phyloP scores from a whole-genome alignment of 257 asterid species.

The Nicotiana attenuata region DNA sequence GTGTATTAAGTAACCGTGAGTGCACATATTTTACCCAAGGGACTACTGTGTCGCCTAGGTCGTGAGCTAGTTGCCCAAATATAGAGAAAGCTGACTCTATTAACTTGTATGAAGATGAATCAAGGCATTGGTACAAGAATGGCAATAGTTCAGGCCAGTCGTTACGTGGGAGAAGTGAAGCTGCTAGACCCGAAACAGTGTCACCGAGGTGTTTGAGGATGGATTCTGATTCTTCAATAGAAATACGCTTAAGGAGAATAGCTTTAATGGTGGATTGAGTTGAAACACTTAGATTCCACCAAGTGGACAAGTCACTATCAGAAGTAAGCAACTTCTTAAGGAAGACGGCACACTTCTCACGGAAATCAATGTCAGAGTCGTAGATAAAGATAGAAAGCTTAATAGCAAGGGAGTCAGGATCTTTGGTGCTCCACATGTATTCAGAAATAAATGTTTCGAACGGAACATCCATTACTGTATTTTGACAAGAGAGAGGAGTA shows the following conservation, averaged over 20 bases:
- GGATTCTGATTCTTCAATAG: conserved; percentile 56
- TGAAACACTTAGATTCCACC: conserved; percentile 51
- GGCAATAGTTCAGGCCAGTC: conserved; percentile 89
- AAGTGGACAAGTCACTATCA: conserved; percentile 51
- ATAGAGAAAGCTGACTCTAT: conserved; percentile 73
- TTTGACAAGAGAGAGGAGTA: no score
- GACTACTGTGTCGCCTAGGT: conserved; percentile 58
- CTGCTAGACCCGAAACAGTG: conserved; percentile 75
- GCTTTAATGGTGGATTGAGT: conserved; percentile 55
- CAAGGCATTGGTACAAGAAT: conserved; percentile 82
- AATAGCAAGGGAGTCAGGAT: no score
- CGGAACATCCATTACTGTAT: no score
- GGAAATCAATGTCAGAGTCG: no score
- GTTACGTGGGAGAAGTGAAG: conserved; percentile 63
- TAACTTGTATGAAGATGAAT: conserved; percentile 47
- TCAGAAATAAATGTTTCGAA: no score
- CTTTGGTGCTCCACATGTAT: no score
- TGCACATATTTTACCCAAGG: conserved; percentile 74
- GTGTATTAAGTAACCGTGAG: conserved; percentile 47
- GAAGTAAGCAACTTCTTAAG: conserved; percentile 45
- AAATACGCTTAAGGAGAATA: conserved; percentile 42
- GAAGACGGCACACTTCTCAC: no score
- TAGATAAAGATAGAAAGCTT: no score
- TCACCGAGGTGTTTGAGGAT: conserved; percentile 62
- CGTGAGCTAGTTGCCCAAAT: conserved; percentile 68